These are phyloP conservation scores for Olyra latifolia DNA, from an alignment of 176 grass and related monocot genomes.

Conservation along the genomic window DNA sequence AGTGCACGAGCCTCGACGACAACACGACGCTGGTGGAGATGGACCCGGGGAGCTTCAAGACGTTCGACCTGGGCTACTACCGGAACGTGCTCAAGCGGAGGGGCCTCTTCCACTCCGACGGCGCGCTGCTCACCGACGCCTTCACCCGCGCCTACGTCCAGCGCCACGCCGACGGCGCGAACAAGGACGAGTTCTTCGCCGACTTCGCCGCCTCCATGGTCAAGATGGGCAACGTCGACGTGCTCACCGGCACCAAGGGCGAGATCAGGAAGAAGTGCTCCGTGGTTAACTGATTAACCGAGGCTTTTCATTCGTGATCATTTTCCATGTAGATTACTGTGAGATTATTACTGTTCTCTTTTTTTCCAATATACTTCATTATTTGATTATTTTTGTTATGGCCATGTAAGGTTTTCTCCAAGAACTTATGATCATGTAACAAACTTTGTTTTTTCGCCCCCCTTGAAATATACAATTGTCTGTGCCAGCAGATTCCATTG, in stretches of 20 bases:
- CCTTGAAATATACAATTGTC: not conserved
- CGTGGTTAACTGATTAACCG: slow-evolving; percentile 35
- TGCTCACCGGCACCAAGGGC: slow-evolving; percentile 57
- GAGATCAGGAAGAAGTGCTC: slow-evolving; percentile 77
- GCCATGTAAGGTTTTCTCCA: slow-evolving; percentile 25
- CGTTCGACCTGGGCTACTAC: slow-evolving; percentile 76
- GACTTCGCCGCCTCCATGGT: slow-evolving; percentile 71
- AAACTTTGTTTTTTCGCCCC: slow-evolving; percentile 14
- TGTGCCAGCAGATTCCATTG: not conserved
- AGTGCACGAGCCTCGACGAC: slow-evolving; percentile 61
- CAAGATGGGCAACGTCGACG: slow-evolving; percentile 55
- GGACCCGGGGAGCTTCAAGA: slow-evolving; percentile 83
- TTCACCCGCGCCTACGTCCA: slow-evolving; percentile 64
- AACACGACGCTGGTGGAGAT: slow-evolving; percentile 76
- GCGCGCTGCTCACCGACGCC: slow-evolving; percentile 54
- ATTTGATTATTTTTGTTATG: slow-evolving; percentile 45
- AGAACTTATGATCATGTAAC: slow-evolving; percentile 9
- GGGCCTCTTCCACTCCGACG: slow-evolving; percentile 85
- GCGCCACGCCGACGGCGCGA: slow-evolving; percentile 45
- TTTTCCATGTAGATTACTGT: slow-evolving; percentile 12
- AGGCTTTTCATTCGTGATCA: not conserved
- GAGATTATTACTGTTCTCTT: not conserved
- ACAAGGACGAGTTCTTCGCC: slow-evolving; percentile 56
- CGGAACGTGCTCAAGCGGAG: slow-evolving; percentile 52
- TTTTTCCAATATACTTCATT: not conserved